These are phyloP conservation scores for Pseudogymnoascus sp. DNA, from an alignment of 2,329 filamentous ascomycete species.

Conservation along the genomic window DNA sequence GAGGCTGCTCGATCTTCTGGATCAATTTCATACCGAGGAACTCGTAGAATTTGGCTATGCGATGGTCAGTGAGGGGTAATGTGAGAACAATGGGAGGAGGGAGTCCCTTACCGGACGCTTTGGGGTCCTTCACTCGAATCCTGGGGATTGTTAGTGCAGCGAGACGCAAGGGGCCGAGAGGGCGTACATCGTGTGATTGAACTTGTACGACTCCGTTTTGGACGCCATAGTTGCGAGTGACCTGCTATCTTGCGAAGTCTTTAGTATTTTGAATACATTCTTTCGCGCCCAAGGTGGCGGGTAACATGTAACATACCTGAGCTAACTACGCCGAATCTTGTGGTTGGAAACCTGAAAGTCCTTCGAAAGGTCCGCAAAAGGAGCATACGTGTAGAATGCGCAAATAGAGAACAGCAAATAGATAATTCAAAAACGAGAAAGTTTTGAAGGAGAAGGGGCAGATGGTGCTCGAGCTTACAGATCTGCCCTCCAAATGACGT, in stretches of 20 bases:
- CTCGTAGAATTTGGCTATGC: conserved; percentile 79
- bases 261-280: not conserved
- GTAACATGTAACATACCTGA: not conserved
- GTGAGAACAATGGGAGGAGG: not conserved
- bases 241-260: conserved; percentile 20
- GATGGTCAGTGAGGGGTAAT: not conserved
- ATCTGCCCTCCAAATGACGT: conserved; percentile 2
- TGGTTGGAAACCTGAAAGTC: conserved; percentile 14
- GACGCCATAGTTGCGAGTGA: conserved; percentile 46
- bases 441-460: not conserved
- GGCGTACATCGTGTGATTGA: conserved; percentile 78
- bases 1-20: conserved; percentile 73
- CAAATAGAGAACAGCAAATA: not conserved
- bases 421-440: conserved; percentile 8
- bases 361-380: conserved; percentile 18
- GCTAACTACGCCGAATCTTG: not conserved
- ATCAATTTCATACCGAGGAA: conserved; percentile 82
- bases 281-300: not conserved
- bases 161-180: not conserved
- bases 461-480: not conserved
- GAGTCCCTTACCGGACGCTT: conserved; percentile 56
- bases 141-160: conserved; percentile 37
- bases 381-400: conserved; percentile 18
- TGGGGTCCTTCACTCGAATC: conserved; percentile 91
- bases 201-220: conserved; percentile 69